Percentiles rank a stretch among this genome's conserved stretches.
Conservation (phyloP, 306 rosid genomes). For the Casuarina cunninghamiana region DNA sequence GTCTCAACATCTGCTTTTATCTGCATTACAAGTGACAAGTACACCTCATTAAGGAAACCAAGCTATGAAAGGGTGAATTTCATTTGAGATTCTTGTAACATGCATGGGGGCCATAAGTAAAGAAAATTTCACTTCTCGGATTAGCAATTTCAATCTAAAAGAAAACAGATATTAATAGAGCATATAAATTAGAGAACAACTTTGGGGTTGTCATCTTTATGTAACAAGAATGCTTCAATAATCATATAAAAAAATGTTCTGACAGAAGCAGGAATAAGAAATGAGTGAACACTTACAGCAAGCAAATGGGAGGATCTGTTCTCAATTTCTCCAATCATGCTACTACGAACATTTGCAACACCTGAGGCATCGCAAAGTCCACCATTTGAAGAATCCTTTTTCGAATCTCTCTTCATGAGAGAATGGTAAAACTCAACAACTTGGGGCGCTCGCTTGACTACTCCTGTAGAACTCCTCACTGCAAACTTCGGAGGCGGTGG, state of each 20-base stretch:
- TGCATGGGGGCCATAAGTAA: not conserved
- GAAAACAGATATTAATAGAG: not conserved
- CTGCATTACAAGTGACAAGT: slow-evolving; percentile 42
- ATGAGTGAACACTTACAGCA: slow-evolving; percentile 64
- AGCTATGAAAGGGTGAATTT: not conserved
- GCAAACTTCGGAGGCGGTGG: slow-evolving; percentile 77
- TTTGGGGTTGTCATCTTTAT: not conserved
- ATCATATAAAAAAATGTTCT: not conserved
- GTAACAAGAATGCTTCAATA: not conserved
- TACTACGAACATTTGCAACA: slow-evolving; percentile 90
- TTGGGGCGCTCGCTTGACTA: slow-evolving; percentile 86
- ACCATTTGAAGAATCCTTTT: slow-evolving; percentile 82
- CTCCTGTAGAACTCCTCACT: slow-evolving; percentile 45
- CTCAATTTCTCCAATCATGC: slow-evolving; percentile 98
- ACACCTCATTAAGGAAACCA: slow-evolving; percentile 19
- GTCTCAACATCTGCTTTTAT: slow-evolving; percentile 96
- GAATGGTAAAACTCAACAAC: slow-evolving; percentile 97
- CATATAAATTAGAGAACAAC: not conserved
- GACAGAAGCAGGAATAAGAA: not conserved
- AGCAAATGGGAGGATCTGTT: slow-evolving; percentile 95
- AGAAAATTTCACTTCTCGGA: not conserved
- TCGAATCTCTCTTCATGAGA: slow-evolving; percentile 95
- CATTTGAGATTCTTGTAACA: not conserved
- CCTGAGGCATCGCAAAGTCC: slow-evolving; percentile 68
- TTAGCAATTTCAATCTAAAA: not conserved